Base-by-base conservation (phyloP, 768 basidiomycete genomes). In the Cystoderma amianthinum region DNA sequence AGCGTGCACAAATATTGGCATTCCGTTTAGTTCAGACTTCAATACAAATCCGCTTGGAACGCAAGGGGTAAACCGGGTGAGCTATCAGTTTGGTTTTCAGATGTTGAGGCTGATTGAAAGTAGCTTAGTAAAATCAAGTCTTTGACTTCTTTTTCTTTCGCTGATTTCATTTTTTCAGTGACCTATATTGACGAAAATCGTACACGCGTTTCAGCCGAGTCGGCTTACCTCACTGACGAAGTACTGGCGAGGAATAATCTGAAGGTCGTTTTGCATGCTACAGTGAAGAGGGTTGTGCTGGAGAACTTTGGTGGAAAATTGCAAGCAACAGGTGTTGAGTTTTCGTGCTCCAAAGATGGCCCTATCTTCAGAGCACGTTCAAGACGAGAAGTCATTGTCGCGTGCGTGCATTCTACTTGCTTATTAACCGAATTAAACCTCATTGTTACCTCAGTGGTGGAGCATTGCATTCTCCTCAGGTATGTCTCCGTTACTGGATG, bases 241-340 rank as follows among this genome's bases (percentile, higher is more conserved):
- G 80, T 82, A 19, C 64, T 84, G 17, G 63, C 67, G 2, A 62
- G 83, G 24, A 69, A 72, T 3, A 85, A 85, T 47, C 67, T 86
- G 40, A 76, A 65, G 15, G 69, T 86, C 33, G 67, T 70, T 4
- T 67, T 73, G 5, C 55, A 67, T 36, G 73, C 75, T 0, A 65
- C 65, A 2, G 79, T 74, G 5, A 81, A 78, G 3, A 71, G 63
- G 23, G 58, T 85, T 19, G 33, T 80, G 1, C 75, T 80, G 32
- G 62, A 63, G 38, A 54, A 52, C 10, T 50, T 41, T 7, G 57
- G 48, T 1, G 55, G 52, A 10, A 52, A 50, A 0, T 61, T 70
- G 1, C 71, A 67, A n/a, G 76, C 78, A 1, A 62, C 67, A 12
- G 80, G 75, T 2, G 79, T 82, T 23, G 78, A 82, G 45, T 80